These are phyloP conservation scores for Beauveria medogensis DNA, from an alignment of 2,329 filamentous ascomycete genomes.

Conservation along the genomic window DNA sequence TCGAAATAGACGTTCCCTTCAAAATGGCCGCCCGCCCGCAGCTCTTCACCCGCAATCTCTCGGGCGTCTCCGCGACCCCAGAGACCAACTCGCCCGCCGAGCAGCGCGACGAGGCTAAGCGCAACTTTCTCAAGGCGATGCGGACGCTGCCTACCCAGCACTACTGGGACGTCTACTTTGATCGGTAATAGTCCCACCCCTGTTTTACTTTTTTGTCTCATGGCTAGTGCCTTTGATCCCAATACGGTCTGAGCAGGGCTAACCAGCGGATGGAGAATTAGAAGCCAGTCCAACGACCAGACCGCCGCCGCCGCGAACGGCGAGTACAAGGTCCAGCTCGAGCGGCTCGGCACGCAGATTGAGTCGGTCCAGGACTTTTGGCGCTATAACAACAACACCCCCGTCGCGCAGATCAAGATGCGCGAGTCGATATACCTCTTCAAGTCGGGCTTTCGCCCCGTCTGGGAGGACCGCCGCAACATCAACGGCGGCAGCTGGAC, in stretches of 20 bases:
- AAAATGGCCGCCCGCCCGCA: slow-evolving; percentile 49
- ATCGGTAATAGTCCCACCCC: slow-evolving; percentile 34
- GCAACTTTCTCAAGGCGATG: slow-evolving; percentile 70
- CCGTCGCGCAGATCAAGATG: slow-evolving; percentile 66
- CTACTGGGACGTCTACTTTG: slow-evolving; percentile 68
- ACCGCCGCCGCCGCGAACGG: slow-evolving; percentile 27
- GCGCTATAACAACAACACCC: slow-evolving; percentile 75
- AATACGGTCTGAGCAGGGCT: too few species aligned
- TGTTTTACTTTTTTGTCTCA: background rate
- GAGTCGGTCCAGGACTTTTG: slow-evolving; percentile 81
- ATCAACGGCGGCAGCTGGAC: slow-evolving; percentile 83
- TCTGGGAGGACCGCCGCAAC: slow-evolving; percentile 85
- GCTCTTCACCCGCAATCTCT: slow-evolving; percentile 56
- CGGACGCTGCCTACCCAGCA: slow-evolving; percentile 69
- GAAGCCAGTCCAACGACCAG: slow-evolving; percentile 36
- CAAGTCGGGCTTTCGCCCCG: slow-evolving; percentile 66
- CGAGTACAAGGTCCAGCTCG: slow-evolving; percentile 47
- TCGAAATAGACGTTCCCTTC: slow-evolving; percentile 11
- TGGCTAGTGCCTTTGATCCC: background rate
- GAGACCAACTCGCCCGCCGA: slow-evolving; percentile 61
- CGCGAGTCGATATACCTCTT: slow-evolving; percentile 73
- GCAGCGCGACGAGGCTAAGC: slow-evolving; percentile 70
- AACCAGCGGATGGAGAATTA: background rate
- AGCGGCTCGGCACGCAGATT: slow-evolving; percentile 57
- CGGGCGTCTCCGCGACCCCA: slow-evolving; percentile 51